Evolutionary conservation across 306 rosid species (phyloP).

Genomic region (Bauhinia variegata): DNA sequence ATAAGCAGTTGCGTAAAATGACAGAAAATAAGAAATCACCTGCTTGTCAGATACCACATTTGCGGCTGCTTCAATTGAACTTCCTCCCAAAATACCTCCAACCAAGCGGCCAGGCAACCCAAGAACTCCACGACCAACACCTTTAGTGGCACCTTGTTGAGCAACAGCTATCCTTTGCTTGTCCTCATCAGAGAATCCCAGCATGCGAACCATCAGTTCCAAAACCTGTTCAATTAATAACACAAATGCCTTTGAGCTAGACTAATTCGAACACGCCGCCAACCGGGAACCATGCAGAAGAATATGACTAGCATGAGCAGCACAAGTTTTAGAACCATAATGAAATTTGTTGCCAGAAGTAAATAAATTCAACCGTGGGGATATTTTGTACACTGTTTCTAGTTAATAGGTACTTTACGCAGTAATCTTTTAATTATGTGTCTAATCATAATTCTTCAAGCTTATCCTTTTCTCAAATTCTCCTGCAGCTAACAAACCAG

Average conservation of each 20-base stretch:
- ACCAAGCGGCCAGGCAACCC: constrained; percentile 94
- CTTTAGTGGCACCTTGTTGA: constrained; percentile 82
- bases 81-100: constrained; percentile 87
- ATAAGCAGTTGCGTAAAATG: too few species aligned
- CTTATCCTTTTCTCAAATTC: constrained; percentile 17
- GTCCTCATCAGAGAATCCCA: constrained; percentile 91
- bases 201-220: constrained; percentile 97
- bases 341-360: background rate
- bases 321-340: constrained; percentile 16
- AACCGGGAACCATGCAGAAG: background rate
- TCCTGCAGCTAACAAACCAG: constrained; percentile 20
- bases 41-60: constrained; percentile 71
- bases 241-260: constrained; percentile 30
- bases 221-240: constrained; percentile 63
- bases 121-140: constrained; percentile 94
- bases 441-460: background rate
- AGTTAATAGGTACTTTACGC: background rate
- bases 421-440: background rate
- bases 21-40: constrained; percentile 44
- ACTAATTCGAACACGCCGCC: constrained; percentile 13
- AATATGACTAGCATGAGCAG: constrained; percentile 27
- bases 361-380: too few species aligned
- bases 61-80: constrained; percentile 57
- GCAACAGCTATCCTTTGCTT: constrained; percentile 91
- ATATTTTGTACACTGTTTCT: background rate